Evolutionary conservation across 192 early-diverging fungal genomes (phyloP), one percentile per base, ranked within the genome.

Genomic region (Funneliformis geosporum): DNA sequence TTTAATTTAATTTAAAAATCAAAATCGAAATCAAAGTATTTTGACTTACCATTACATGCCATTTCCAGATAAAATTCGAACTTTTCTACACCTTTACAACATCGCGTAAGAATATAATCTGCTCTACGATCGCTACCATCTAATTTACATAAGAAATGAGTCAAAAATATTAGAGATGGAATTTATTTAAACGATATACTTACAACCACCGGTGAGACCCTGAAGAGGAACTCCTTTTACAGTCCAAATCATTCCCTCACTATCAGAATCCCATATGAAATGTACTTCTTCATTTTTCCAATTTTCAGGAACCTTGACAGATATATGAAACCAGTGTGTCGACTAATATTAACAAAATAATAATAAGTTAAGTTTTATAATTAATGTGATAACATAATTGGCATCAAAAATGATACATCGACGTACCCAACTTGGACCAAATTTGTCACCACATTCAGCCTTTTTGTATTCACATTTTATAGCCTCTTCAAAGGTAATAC

Each of bases 181-280:
- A 14, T 72, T 59, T 28, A 14, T 77, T 43, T 60, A n/a, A 73
- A 9, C 21, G 39, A 50, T 8, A 79, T 47, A 76, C n/a, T 66
- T 83, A 92, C 91, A 82, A 88, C 92, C 94, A 27, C 97, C 96
- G 0, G 97, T 97, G 65, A 99, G 83, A 8, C 97, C 98, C 83
- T 94, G 93, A 27, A 98, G 84, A 1, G 95, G 91, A 66, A 91
- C 80, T 2, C 98, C 96, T 8, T 92, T 88, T 18, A 79, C 86
- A 5, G 94, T 91, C 94, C 95, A 99, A n/a, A 99, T 83, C 86
- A 99, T 85, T 21, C 88, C 96, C 83, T 99, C 97, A 81, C 91
- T 95, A 76, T 86, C 84, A 11, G 96, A 89, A 82, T 99, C 93
- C 86, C 96, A 99, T 23, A 93, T 67, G 23, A 99, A 87, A 46